A percentile compares a stretch with the other conserved stretches of the same genome.
Conservation (phyloP, 345 rosid genomes). For the Lenwebbia sp. region DNA sequence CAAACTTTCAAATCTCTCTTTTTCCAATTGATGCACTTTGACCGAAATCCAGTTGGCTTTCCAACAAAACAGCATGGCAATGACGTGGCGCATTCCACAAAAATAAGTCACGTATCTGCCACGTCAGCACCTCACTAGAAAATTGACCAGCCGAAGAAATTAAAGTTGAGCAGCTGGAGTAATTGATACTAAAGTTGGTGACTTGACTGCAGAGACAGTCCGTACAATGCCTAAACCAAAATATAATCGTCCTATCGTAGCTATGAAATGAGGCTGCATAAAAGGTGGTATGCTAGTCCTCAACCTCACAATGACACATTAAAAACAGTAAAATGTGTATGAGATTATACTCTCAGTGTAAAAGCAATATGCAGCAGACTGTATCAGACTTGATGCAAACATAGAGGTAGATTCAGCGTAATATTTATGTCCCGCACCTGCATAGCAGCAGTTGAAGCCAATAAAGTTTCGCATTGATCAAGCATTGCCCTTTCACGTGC, state of each 20-base stretch:
- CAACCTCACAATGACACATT: not conserved
- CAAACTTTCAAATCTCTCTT: no score
- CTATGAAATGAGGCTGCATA: not conserved
- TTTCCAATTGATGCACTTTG: no score
- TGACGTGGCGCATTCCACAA: no score
- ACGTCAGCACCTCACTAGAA: not conserved
- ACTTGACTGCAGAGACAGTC: not conserved
- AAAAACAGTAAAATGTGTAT: not conserved
- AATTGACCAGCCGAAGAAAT: not conserved
- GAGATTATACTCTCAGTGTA: not conserved
- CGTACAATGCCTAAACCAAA: not conserved
- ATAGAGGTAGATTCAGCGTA: not conserved
- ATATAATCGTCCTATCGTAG: not conserved
- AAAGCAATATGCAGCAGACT: not conserved
- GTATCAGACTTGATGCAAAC: not conserved
- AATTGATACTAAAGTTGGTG: not conserved
- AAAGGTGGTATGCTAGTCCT: not conserved
- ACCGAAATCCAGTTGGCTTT: no score
- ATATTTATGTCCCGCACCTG: constrained; percentile 29
- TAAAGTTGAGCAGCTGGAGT: not conserved
- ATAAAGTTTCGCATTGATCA: constrained; percentile 52
- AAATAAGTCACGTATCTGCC: not conserved
- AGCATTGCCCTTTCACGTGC: constrained; percentile 49
- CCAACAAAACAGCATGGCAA: no score
- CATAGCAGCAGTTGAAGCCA: constrained; percentile 54